Base-by-base conservation (phyloP, 2,329 filamentous ascomycete genomes). In the Ceratocystis lukuohia region DNA sequence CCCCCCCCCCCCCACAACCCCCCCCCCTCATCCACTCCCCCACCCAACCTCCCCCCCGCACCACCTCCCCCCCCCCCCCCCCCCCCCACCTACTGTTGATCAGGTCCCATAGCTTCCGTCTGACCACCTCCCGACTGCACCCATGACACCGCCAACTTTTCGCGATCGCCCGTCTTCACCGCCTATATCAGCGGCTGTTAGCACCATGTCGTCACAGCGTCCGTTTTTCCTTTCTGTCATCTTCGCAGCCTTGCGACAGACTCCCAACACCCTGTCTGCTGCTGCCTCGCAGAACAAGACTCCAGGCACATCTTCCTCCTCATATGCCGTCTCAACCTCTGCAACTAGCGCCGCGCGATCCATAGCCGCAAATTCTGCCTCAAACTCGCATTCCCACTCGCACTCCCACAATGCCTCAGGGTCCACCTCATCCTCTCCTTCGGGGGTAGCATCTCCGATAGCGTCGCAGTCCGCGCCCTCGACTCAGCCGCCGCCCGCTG, bases 181-280 rank as follows among this genome's bases (percentile, higher is more conserved):
- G 8, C 45, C 53, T 28, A 56, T 64, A 28, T 28, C 62, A 28
- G 28, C 28, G 28, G 50, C 50, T 22, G 50, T 56, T 22, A 56
- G 28, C 50, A 22, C 66, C 50, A 66, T 68, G 64, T 66, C 67
- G 12, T 80, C 80, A 45, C 80, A 82, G 71, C 79, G 80, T 62
- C 80, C 80, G 61, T 82, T 79, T 73, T 82, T 83, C 75, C 79
- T 83, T 71, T 81, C 80, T 61, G 80, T 78, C 71, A 82, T 83
- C 75, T 77, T 83, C 73, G 78, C 80, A 72, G 79, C 80, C 73
- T 81, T 82, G 72, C 79, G 80, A 64, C 79, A 80, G 67, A 62
- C 65, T 10, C 56, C 79, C 79, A 71, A 72, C 75, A 12, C 74
- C 77, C 22, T 70, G 5, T 30, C 28, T 76, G 53, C 71, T 17